phyloP scores from a whole-genome alignment of 345 rosid species.

The Hirschfeldia incana region DNA sequence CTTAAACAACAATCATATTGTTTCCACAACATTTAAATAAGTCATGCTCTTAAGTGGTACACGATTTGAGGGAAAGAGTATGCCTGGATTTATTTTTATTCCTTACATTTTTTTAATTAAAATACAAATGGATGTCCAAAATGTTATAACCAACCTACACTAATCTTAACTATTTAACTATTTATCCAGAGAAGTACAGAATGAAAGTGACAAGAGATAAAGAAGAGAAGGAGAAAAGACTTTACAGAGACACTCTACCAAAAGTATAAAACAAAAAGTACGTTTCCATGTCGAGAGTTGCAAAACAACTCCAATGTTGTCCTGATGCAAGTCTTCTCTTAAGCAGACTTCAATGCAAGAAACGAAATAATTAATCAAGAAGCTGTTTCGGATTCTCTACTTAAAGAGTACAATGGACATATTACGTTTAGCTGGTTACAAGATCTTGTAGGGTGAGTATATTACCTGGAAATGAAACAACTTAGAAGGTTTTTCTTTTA shows the following conservation, averaged over 20 bases:
- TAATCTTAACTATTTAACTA: constrained; percentile 33
- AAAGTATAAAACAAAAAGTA: constrained; percentile 8
- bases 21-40: too few relatives aligned
- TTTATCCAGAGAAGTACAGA: constrained; percentile 11
- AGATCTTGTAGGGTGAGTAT: background rate
- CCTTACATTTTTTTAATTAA: background rate
- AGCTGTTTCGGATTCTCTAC: background rate
- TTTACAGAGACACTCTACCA: constrained; percentile 32
- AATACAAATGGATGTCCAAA: constrained; percentile 29
- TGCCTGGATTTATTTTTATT: constrained; percentile 6
- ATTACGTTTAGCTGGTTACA: background rate
- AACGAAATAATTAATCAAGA: background rate
- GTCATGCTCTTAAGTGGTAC: background rate
- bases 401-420: background rate
- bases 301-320: constrained; percentile 17
- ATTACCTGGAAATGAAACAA: background rate
- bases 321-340: constrained; percentile 6
- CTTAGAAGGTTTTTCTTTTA: constrained; percentile 5
- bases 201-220: background rate
- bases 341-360: background rate
- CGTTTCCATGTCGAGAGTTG: constrained; percentile 6
- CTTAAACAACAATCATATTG: background rate
- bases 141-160: constrained; percentile 19
- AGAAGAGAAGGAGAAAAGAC: constrained; percentile 9
- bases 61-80: background rate